phyloP scores from a whole-genome alignment of 371 early-diverging fungal genomes.

The Lichtheimia ornata region DNA sequence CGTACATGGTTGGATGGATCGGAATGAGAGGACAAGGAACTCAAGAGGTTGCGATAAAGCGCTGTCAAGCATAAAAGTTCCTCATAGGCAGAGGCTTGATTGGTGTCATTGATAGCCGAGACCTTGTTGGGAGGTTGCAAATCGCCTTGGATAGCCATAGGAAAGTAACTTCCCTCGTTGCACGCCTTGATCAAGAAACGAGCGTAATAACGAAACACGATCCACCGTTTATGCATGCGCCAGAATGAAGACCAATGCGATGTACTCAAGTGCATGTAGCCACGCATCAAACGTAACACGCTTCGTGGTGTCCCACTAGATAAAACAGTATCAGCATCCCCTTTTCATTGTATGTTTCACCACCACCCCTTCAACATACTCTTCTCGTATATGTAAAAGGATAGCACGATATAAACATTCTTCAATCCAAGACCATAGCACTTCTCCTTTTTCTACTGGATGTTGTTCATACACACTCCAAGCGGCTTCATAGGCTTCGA shows the following conservation, averaged over 20 bases:
- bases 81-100: conserved; percentile 15
- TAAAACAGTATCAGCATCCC: background rate
- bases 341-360: background rate
- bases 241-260: conserved; percentile 48
- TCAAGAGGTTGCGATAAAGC: conserved; percentile 12
- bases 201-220: conserved; percentile 49
- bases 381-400: conserved; percentile 49
- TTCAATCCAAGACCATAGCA: conserved; percentile 66
- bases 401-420: conserved; percentile 70
- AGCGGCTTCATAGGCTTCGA: conserved; percentile 57
- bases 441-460: conserved; percentile 52
- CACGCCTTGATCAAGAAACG: conserved; percentile 23
- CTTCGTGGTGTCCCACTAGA: conserved; percentile 14
- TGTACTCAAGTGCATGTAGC: conserved; percentile 24
- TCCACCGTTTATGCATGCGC: conserved; percentile 49
- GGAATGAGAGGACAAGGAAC: conserved; percentile 3
- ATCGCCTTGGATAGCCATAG: conserved; percentile 9
- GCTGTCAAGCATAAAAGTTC: conserved; percentile 12
- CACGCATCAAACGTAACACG: conserved; percentile 27
- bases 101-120: background rate
- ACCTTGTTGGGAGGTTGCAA: background rate
- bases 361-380: conserved; percentile 60
- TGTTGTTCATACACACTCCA: conserved; percentile 41
- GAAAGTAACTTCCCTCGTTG: conserved; percentile 33
- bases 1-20: background rate